phyloP scores from a whole-genome alignment of 768 basidiomycete genomes.

The Naganishia randhawae region DNA sequence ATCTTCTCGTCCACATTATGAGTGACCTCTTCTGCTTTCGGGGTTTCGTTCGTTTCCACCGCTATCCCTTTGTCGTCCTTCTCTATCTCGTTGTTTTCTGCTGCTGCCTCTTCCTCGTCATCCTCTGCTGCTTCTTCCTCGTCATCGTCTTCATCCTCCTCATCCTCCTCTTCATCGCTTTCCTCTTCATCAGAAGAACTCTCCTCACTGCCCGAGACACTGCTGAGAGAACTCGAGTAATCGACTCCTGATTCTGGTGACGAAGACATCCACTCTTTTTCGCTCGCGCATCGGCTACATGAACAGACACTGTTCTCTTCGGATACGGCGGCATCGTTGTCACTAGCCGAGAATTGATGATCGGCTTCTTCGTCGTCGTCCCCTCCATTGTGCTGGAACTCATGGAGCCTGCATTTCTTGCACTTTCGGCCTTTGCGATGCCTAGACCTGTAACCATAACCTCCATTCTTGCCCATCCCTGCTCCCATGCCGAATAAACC shows the following conservation, averaged over 20 bases:
- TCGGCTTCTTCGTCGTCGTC: slow-evolving; percentile 21
- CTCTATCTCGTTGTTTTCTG: not conserved
- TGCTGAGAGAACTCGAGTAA: slow-evolving; percentile 12
- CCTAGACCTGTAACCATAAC: slow-evolving; percentile 34
- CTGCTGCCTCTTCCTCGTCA: slow-evolving; percentile 21
- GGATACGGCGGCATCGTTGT: not conserved
- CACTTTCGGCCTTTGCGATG: slow-evolving; percentile 20
- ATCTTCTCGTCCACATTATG: slow-evolving; percentile 4
- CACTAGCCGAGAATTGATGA: slow-evolving; percentile 12
- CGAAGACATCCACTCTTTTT: slow-evolving; percentile 20
- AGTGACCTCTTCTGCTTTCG: slow-evolving; percentile 19
- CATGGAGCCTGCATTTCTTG: slow-evolving; percentile 12
- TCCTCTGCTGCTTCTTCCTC: slow-evolving; percentile 16
- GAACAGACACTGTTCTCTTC: slow-evolving; percentile 13
- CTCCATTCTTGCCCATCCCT: slow-evolving; percentile 30
- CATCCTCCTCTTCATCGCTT: slow-evolving; percentile 19
- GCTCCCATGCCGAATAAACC: slow-evolving; percentile 30
- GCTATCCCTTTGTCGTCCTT: not conserved
- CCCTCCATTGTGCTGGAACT: slow-evolving; percentile 11
- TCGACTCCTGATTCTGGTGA: slow-evolving; percentile 2
- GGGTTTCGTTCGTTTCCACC: not conserved
- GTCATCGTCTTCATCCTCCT: slow-evolving; percentile 25
- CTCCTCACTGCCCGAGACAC: slow-evolving; percentile 5
- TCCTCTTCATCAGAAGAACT: slow-evolving; percentile 2
- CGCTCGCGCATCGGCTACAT: slow-evolving; percentile 15